Evolutionary conservation across 495 filamentous ascomycete species (phyloP), one percentile per base, ranked within the genome.

Genomic region (Pseudomonodictys pantanalensis): DNA sequence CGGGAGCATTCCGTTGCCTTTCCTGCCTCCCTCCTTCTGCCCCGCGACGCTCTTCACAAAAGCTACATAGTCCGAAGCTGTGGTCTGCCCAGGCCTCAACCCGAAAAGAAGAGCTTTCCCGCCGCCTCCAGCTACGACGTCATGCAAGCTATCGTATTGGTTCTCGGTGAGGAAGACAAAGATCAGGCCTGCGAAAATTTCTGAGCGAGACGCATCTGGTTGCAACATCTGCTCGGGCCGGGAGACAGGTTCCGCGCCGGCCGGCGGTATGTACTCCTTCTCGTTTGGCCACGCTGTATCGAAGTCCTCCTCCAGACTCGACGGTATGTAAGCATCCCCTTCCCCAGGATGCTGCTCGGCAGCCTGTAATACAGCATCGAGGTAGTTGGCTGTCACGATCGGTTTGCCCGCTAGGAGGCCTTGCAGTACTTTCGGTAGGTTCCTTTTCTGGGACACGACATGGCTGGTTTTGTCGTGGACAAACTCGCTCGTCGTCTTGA

Each of bases 361-460:
- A 12, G 55, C 70, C 2, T 47, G 25, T n/a, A 65, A 50, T 1
- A 75, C 77, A n/a, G 87, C 89, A 49, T 86, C 88, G 42, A 87
- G 76, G 60, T 86, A 98, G 3, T 79, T 79, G 43, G 89, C 81
- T 8, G 85, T 83, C 11, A 97, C 92, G 45, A 97, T 86, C 61
- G 84, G 84, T 76, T 80, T 87, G 11, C 81, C 91, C 62, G 92
- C 87, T 47, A 96, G 84, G 22, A 98, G 77, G 32, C 48, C 62
- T 41, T 60, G 50, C 2, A 60, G 51, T 22, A 65, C 62, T 20
- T 57, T 65, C 1, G 56, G 50, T 10, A 65, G 62, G 72, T 98
- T 98, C 38, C 93, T 81, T 72, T 96, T 97, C 68, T 82, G 86
- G 15, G 89, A 84, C 18, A 97, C 85, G 18, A 95, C 86, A 71